phyloP scores from a whole-genome alignment of 495 filamentous ascomycete species.

The Glonium stellatum region DNA sequence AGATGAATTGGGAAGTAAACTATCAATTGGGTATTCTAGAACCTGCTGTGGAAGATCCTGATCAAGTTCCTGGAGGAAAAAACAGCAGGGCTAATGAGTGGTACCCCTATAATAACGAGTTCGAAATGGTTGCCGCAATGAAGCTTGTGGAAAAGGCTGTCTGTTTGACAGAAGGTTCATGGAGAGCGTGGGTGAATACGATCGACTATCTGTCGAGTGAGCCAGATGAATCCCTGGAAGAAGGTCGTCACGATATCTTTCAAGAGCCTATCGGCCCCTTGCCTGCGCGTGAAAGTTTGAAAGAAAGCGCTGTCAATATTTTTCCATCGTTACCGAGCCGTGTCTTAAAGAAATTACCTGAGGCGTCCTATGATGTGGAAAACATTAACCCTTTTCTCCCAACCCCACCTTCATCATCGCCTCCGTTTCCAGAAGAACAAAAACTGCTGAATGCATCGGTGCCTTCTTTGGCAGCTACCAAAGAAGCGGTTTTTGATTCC shows the following conservation, averaged over 20 bases:
- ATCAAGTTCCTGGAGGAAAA: conserved; percentile 15
- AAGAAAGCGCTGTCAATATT: background rate
- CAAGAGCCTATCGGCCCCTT: background rate
- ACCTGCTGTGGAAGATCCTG: conserved; percentile 18
- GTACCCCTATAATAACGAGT: conserved; percentile 22
- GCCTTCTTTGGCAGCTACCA: background rate
- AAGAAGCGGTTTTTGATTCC: background rate
- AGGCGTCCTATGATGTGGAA: background rate
- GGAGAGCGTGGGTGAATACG: conserved; percentile 11
- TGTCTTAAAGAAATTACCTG: background rate
- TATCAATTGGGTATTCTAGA: conserved; percentile 20
- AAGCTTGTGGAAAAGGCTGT: conserved; percentile 10
- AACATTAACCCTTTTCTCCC: background rate
- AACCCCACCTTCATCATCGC: conserved; percentile 8
- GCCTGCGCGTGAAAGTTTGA: background rate
- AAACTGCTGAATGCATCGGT: background rate
- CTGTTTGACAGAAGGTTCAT: conserved; percentile 13
- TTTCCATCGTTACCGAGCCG: background rate
- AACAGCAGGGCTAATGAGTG: conserved; percentile 14
- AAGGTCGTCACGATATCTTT: background rate
- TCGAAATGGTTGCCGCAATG: conserved; percentile 17
- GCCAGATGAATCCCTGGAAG: background rate
- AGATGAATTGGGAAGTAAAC: conserved; percentile 23
- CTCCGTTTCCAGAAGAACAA: background rate
- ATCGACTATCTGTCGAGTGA: conserved; percentile 4